Evolutionary conservation across 148 eudicot genomes (phyloP), one percentile per base, ranked within the genome.

Genomic region (Fagopyrum tataricum): DNA sequence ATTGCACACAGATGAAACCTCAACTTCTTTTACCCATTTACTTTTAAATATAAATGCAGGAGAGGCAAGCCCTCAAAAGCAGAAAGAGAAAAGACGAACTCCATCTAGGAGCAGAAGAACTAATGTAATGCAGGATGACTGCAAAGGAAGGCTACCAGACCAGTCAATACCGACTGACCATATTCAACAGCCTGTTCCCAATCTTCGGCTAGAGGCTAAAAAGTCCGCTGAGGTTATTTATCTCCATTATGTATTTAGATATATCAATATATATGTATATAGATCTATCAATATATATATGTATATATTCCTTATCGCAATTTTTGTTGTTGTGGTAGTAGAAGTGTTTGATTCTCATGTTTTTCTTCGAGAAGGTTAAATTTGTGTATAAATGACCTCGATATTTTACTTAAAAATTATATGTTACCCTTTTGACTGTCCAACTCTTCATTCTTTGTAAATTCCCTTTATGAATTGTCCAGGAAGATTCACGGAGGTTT

Each of bases 401-500:
- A 2, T 4, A 11, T 53, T 49, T 72, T 51, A 72, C 42, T 52
- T 26, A 21, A 72, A 31, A 26, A 52, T 39, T 40, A 4, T 52
- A 44, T 74, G 69, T 53, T 58, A 40, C 0, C 42, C 10, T 24
- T 31, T 13, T 58, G n/a, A 17, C n/a, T n/a, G 41, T 51, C 15
- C 23, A 71, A 23, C 46, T 40, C 6, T 58, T 42, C 23, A 17
- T 5, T 74, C 53, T 74, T 11, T 42, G 21, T 74, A 61, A 14
- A 42, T 9, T 10, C 53, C 59, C 20, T 76, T 71, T 49, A 46
- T 74, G 37, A 31, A 67, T 51, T 79, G 58, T 71, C 73, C 91
- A 95, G 98, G 98, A 95, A 82, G 86, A 91, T 80, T 87, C 92
- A 66, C 96, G 93, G 24, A 77, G 90, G 75, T 95, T 82, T 87